Evolutionary conservation across 306 rosid species (phyloP).

Genomic region (Prunus armeniaca): DNA sequence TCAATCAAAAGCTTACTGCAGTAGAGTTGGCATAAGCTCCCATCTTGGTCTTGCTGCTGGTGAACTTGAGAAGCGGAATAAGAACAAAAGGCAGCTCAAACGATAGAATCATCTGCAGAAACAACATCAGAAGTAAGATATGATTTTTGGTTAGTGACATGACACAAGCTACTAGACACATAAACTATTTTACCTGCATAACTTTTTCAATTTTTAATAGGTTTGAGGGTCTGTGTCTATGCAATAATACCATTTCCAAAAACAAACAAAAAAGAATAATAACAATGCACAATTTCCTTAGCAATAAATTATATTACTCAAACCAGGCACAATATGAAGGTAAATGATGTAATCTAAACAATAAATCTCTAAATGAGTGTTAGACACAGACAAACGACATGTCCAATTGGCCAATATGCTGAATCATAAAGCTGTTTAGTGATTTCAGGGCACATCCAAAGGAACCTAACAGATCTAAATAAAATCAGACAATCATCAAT

Average conservation of each 20-base stretch:
- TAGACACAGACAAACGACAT: background rate
- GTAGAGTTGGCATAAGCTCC: conserved; percentile 72
- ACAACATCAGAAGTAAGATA: conserved; percentile 10
- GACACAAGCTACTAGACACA: background rate
- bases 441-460: background rate
- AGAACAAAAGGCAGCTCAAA: conserved; percentile 97
- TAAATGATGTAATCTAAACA: background rate
- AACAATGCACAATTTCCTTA: background rate
- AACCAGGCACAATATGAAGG: background rate
- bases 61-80: conserved; percentile 92
- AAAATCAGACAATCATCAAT: background rate
- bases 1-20: conserved; percentile 34
- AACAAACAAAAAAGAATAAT: background rate
- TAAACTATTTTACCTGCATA: background rate
- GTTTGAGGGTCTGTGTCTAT: background rate
- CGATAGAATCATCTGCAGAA: conserved; percentile 85
- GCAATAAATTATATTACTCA: background rate
- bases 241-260: background rate
- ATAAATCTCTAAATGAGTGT: background rate
- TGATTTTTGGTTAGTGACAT: background rate
- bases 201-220: background rate
- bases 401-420: background rate
- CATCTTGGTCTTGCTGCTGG: conserved; percentile 88
- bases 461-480: background rate
- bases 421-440: background rate